Evolutionary conservation across 257 asterid species (phyloP).

Genomic region (Ilex asprella): DNA sequence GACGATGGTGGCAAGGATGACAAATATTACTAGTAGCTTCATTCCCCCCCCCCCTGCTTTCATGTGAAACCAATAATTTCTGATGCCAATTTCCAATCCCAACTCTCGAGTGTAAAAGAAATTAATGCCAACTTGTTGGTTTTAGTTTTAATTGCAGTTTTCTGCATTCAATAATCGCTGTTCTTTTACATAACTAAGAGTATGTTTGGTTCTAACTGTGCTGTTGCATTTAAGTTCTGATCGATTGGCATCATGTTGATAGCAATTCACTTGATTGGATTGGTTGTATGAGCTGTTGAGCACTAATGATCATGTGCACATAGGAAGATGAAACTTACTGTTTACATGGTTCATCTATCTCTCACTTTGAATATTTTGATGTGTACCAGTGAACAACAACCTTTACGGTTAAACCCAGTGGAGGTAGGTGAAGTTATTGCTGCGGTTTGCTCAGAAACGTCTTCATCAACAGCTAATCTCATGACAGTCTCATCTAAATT

Average conservation of each 20-base stretch:
- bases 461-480: conserved; percentile 55
- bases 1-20: not conserved
- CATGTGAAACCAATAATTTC: not conserved
- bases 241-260: not conserved
- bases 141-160: conserved; percentile 14
- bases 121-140: not conserved
- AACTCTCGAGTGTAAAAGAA: not conserved
- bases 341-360: conserved; percentile 2
- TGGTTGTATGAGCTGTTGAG: not conserved
- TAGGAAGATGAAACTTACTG: not conserved
- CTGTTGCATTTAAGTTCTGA: not conserved
- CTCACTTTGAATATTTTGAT: conserved; percentile 23
- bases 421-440: conserved; percentile 97
- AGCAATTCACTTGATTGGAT: not conserved
- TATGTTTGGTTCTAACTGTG: too few relatives aligned
- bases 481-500: conserved; percentile 76
- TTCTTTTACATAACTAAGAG: too few relatives aligned
- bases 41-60: not conserved
- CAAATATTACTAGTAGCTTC: too few relatives aligned
- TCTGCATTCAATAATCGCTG: not conserved
- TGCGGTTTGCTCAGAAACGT: conserved; percentile 90
- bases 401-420: conserved; percentile 81
- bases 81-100: not conserved
- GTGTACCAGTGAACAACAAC: conserved; percentile 87
- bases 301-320: not conserved